Evolutionary conservation across 140 eudicot genomes (phyloP).

Genomic region (Stevia rebaudiana): DNA sequence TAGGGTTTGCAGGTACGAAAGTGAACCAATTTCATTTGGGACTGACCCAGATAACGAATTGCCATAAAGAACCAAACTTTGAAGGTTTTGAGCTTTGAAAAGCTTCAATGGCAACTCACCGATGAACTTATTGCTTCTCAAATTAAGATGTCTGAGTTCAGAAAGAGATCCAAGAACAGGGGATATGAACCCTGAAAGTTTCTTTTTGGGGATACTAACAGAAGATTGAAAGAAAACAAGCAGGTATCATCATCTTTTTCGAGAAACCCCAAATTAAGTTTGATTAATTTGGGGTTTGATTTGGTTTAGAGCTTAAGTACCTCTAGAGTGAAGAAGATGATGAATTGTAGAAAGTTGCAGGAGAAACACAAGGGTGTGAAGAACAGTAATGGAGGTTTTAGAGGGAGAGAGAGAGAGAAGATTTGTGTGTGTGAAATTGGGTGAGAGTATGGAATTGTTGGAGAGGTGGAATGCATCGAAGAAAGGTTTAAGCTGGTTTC

Average conservation of each 20-base stretch:
- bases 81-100: conserved; percentile 67
- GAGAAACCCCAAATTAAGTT: conserved; percentile 15
- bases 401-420: conserved; percentile 16
- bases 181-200: conserved; percentile 65
- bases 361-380: conserved; percentile 16
- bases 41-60: conserved; percentile 77
- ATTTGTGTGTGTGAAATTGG: conserved; percentile 34
- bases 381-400: conserved; percentile 27
- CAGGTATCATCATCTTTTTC: conserved; percentile 19
- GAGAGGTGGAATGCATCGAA: conserved; percentile 42
- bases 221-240: conserved; percentile 43
- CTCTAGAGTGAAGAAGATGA: conserved; percentile 20
- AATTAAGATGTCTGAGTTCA: conserved; percentile 80
- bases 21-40: conserved; percentile 69
- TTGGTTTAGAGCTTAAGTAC: conserved; percentile 23
- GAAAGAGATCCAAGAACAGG: conserved; percentile 73
- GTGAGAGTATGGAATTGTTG: conserved; percentile 38
- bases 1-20: conserved; percentile 61
- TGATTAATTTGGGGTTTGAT: conserved; percentile 18
- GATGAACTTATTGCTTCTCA: conserved; percentile 63
- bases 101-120: conserved; percentile 64
- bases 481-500: conserved; percentile 50
- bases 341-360: conserved; percentile 2
- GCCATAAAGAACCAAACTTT: conserved; percentile 92
- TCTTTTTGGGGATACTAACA: conserved; percentile 83